Base-by-base conservation (phyloP, 1,284 basidiomycete species). In the Ganoderma multipileum region DNA sequence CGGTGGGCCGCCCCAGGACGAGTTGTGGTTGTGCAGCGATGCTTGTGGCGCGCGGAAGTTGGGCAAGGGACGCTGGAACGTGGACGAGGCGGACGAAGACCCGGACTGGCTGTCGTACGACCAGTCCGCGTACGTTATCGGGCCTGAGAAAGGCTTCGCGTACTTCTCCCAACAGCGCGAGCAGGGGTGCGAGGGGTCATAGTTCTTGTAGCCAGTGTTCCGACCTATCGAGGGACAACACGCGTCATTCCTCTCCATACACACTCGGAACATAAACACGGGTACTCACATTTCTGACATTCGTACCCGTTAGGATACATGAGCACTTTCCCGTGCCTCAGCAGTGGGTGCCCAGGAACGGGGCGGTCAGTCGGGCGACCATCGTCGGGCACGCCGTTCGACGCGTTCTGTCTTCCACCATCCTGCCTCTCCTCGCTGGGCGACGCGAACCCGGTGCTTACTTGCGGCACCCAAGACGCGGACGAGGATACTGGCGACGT, bases 181-280 rank as follows among this genome's bases (percentile, higher is more conserved):
- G 74, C 92, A 94, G 8, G 92, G 90, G 68, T 88, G 81, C 0
- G 83, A 78, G 0, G 91, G 91, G 76, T 93, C 90, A 55, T 82
- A 83, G 67, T 86, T 82, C 78, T 91, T 91, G 79, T 90, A 94
- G 2, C 92, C 92, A 0, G 86, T 88, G 76, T 93, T 93, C 50
- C 83, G 81, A 75, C 92, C 92, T 94, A 41, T 47, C n/a, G 30
- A 23, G 4, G 5, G 12, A 28, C n/a, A 41, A 65, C 23, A 54
- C 50, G 6, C 14, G 52, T 41, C 20, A 72, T 54, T 20, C 65
- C n/a, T 11, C 52, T 44, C n/a, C n/a, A 28, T 14, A 8, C 23
- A 9, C 23, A 4, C 47, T 23, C 47, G 11, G 20, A 26, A 26
- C 12, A 30, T 20, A 18, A 4, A 33, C 26, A 65, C n/a, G 28